Conservation (phyloP, 306 rosid species). For the Lathyrus tuberosus region DNA sequence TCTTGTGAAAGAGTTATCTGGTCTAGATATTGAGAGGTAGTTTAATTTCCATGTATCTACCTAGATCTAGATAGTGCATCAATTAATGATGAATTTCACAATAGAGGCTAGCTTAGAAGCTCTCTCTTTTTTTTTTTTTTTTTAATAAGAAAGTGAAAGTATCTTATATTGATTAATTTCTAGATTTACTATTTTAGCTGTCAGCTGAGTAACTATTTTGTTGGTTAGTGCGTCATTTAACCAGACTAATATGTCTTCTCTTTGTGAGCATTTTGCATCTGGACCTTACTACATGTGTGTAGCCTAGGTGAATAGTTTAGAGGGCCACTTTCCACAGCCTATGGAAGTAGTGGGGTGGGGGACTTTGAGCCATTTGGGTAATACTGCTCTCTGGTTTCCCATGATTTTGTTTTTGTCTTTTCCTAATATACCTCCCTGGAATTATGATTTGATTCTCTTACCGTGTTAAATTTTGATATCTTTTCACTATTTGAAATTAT, state of each 20-base stretch:
- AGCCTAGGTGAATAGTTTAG: slow-evolving; percentile 4
- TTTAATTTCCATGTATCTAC: slow-evolving; percentile 2
- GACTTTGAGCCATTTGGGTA: slow-evolving; percentile 5
- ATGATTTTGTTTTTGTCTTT: neutral
- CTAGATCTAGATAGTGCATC: neutral
- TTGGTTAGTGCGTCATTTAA: neutral
- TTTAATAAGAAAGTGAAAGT: neutral
- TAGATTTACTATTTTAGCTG: slow-evolving; percentile 1
- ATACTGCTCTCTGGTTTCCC: slow-evolving; percentile 21
- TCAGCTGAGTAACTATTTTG: neutral
- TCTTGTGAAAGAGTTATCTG: neutral
- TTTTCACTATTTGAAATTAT: slow-evolving; percentile 19
- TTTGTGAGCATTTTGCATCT: slow-evolving; percentile 7
- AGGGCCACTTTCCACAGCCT: neutral
- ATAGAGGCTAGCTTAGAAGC: neutral
- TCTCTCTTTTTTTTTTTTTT: neutral
- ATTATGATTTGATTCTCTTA: slow-evolving; percentile 9
- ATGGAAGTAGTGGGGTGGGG: neutral
- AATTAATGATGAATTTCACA: neutral
- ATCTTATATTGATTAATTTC: neutral
- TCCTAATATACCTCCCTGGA: neutral
- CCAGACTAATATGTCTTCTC: neutral
- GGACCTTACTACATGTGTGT: neutral
- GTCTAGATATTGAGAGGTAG: neutral
- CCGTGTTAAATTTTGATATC: slow-evolving; percentile 27